A percentile compares a stretch with the other conserved stretches of the same genome.
Conservation (phyloP, 2,329 filamentous ascomycete species). For the Cytospora piceae region DNA sequence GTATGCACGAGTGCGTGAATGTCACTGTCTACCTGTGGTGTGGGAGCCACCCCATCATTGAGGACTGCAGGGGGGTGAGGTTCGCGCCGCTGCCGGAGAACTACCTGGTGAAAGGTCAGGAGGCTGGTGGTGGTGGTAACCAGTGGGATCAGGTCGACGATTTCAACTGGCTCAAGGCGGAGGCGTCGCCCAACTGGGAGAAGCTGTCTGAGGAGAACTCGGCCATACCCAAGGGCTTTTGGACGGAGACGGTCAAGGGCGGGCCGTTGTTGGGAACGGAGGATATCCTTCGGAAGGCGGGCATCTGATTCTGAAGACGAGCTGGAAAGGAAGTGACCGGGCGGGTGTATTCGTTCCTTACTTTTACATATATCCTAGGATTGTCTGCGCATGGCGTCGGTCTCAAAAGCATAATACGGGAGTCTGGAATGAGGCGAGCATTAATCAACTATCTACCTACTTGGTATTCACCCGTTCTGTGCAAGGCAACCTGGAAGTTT, state of each 20-base stretch:
- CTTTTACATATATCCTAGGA: not conserved
- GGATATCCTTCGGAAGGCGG: slow-evolving; percentile 64
- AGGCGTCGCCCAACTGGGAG: slow-evolving; percentile 86
- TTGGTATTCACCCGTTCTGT: not conserved
- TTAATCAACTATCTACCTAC: not conserved
- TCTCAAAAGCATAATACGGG: slow-evolving; percentile 10
- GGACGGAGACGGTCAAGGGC: slow-evolving; percentile 70
- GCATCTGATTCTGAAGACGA: slow-evolving; percentile 21
- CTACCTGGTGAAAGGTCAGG: slow-evolving; percentile 31
- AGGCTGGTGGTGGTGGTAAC: slow-evolving; percentile 49
- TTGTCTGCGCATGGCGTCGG: slow-evolving; percentile 15
- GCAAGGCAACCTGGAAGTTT: too few relatives aligned
- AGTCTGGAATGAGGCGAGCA: not conserved
- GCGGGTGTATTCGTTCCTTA: not conserved
- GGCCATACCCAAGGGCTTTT: slow-evolving; percentile 61
- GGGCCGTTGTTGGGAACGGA: slow-evolving; percentile 64
- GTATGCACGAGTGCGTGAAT: slow-evolving; percentile 84
- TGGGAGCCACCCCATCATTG: slow-evolving; percentile 86
- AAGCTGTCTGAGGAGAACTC: slow-evolving; percentile 58
- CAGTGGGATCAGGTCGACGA: slow-evolving; percentile 92
- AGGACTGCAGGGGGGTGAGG: slow-evolving; percentile 77
- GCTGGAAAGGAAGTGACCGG: not conserved
- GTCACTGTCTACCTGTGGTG: slow-evolving; percentile 85
- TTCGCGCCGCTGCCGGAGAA: slow-evolving; percentile 74
- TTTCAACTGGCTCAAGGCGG: slow-evolving; percentile 93